A percentile compares a stretch with the other conserved stretches of the same genome.
Conservation (phyloP, 1,139 yeast species). For the Sugiyamaella castrensis region DNA sequence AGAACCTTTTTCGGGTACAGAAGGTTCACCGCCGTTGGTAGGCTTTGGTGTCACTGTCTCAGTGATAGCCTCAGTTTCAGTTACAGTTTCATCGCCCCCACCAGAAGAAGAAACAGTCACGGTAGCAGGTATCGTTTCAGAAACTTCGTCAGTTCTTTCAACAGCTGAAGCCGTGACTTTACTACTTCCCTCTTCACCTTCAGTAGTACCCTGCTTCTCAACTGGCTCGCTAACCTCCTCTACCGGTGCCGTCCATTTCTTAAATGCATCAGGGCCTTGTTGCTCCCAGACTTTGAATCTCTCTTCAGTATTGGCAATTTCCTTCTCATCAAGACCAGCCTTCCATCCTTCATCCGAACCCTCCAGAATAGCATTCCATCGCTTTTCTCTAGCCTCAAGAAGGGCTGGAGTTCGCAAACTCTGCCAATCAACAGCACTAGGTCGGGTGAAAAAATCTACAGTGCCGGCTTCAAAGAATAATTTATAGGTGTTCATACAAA, state of each 20-base stretch:
- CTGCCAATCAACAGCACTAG: constrained; percentile 11
- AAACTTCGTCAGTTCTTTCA: constrained; percentile 28
- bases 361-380: constrained; percentile 31
- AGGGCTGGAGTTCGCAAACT: constrained; percentile 20
- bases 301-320: constrained; percentile 28
- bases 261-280: constrained; percentile 26
- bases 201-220: constrained; percentile 18
- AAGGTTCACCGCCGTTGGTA: background rate
- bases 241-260: constrained; percentile 15
- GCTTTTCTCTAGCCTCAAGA: constrained; percentile 21
- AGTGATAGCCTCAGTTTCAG: constrained; percentile 2
- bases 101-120: constrained; percentile 23
- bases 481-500: constrained; percentile 75
- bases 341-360: constrained; percentile 39
- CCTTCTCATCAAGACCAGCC: constrained; percentile 30
- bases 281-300: constrained; percentile 34
- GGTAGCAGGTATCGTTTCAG: constrained; percentile 34
- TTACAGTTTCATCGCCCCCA: constrained; percentile 3
- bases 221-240: background rate
- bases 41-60: constrained; percentile 1
- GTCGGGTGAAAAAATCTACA: constrained; percentile 67
- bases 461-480: constrained; percentile 81
- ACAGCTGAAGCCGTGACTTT: constrained; percentile 22
- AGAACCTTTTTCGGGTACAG: background rate
- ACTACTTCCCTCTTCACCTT: constrained; percentile 15